Percentiles rank a stretch among this genome's conserved stretches.
Evolutionary conservation across 2,329 filamentous ascomycete genomes (phyloP).

Genomic region (Monilinia polystroma): DNA sequence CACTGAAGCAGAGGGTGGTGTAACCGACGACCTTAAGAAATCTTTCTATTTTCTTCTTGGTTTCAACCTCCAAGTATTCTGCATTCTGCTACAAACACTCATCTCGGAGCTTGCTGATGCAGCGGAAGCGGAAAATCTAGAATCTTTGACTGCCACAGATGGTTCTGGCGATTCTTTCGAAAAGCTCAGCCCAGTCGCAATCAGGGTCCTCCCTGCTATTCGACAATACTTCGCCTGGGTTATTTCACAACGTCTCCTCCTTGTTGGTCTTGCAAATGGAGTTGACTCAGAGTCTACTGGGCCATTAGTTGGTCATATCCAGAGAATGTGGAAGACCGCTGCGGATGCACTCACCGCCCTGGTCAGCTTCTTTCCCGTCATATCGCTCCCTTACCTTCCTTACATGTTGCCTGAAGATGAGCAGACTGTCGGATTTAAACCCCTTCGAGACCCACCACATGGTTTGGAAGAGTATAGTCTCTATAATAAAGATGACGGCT

Average conservation of each 20-base stretch:
- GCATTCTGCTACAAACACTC: constrained; percentile 67
- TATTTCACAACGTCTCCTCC: constrained; percentile 52
- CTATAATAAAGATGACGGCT: constrained; percentile 42
- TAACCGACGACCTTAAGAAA: constrained; percentile 33
- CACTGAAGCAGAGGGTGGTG: constrained; percentile 47
- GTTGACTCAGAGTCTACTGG: constrained; percentile 42
- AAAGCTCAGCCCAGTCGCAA: constrained; percentile 57
- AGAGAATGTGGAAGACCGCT: constrained; percentile 65
- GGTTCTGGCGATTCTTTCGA: constrained; percentile 43
- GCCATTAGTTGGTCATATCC: constrained; percentile 53
- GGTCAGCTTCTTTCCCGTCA: constrained; percentile 57
- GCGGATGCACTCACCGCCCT: constrained; percentile 60
- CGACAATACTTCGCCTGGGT: constrained; percentile 70
- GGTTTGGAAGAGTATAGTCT: constrained; percentile 50
- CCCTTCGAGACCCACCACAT: constrained; percentile 49
- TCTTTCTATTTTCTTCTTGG: constrained; percentile 67
- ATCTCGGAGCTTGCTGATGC: constrained; percentile 64
- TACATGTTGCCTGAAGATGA: constrained; percentile 70
- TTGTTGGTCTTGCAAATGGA: constrained; percentile 42
- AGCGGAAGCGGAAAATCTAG: constrained; percentile 43
- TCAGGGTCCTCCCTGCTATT: constrained; percentile 61
- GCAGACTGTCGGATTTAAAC: constrained; percentile 63
- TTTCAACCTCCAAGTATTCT: constrained; percentile 76
- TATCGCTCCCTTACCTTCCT: constrained; percentile 53
- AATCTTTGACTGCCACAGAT: constrained; percentile 44